phyloP scores from a whole-genome alignment of 192 early-diverging fungal genomes.

The Chytriomyces confervae region DNA sequence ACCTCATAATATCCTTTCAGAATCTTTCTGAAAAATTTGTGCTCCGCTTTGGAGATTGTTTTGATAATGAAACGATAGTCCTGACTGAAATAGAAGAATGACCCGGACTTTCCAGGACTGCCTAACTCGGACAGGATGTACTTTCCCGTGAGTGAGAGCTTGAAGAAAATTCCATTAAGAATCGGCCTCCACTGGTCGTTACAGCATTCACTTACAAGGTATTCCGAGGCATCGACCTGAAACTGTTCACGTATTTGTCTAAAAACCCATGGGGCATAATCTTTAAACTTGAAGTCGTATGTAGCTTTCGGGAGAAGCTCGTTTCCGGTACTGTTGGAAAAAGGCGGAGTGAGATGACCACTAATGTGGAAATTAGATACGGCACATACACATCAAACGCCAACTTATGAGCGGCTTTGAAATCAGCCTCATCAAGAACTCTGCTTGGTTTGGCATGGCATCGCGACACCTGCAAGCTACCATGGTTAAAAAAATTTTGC shows the following conservation, averaged over 20 bases:
- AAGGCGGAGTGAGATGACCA: no score
- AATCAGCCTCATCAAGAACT: conserved; percentile 70
- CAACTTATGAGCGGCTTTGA: conserved; percentile 85
- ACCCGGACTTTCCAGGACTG: conserved; percentile 94
- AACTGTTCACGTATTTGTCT: conserved; percentile 86
- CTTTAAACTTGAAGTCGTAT: conserved; percentile 99
- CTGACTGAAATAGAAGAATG: conserved; percentile 97
- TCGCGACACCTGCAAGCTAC: conserved; percentile 66
- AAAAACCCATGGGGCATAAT: conserved; percentile 98
- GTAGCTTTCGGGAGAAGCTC: conserved; percentile 92
- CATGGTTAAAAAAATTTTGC: not conserved
- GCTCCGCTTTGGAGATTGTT: conserved; percentile 93
- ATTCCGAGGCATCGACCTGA: conserved; percentile 92
- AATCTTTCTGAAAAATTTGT: conserved; percentile 90
- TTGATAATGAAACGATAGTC: conserved; percentile 99
- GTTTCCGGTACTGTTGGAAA: conserved; percentile 73
- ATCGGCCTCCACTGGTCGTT: not conserved
- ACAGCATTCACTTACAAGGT: conserved; percentile 69
- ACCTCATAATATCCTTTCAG: conserved; percentile 87
- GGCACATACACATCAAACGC: conserved; percentile 89
- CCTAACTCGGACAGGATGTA: conserved; percentile 95
- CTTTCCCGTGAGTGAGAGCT: conserved; percentile 92
- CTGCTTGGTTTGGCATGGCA: conserved; percentile 82
- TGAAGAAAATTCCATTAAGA: not conserved
- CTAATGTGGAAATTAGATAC: no score